Evolutionary conservation across 371 early-diverging fungal species (phyloP), one percentile per base, ranked within the genome.

Genomic region (Mucor lusitanicus): DNA sequence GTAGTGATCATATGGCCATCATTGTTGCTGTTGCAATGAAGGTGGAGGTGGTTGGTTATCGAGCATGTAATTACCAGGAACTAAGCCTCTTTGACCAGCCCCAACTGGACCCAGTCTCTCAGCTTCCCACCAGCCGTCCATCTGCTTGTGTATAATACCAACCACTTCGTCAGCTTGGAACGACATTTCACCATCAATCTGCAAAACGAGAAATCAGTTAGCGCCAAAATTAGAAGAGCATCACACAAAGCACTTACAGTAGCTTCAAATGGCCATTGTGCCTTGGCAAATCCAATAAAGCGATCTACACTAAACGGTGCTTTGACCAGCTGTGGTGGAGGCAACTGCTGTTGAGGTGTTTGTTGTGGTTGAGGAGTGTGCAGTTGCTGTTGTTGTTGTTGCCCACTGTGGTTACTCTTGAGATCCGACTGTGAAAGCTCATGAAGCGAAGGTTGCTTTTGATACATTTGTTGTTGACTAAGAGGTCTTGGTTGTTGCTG

Each of bases 61-160:
- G 12, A 65, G 46, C 75, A 83, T 78, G 55, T 81, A 84, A 61
- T 84, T 84, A 13, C 84, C 81, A 21, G 84, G 84, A 21, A 84
- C 69, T 27, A 84, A 72, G 2, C 80, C 84, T 63, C 76, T 61
- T 61, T 70, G 71, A 19, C 69, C 71, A 23, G 73, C 39, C 30
- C 61, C 56, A 48, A 68, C 46, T 7, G 69, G 63, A 21, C 70
- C 71, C 39, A 68, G 30, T 59, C 75, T 61, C 27, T 81, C 82
- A 1, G 82, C 84, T 39, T 71, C 71, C 84, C 84, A 84, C 84
- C 84, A 84, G 6, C 84, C 84, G 67, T 84, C 84, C 4, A 64
- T 56, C 66, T 84, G 84, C 59, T 80, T 78, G 25, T 65, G 59
- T 40, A 80, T 6, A 21, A 84, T 69, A 9, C 79, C 80, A 54